A percentile compares a stretch with the other conserved stretches of the same genome.
Conservation (phyloP, 768 basidiomycete genomes). For the Leccinum truebloodii region DNA sequence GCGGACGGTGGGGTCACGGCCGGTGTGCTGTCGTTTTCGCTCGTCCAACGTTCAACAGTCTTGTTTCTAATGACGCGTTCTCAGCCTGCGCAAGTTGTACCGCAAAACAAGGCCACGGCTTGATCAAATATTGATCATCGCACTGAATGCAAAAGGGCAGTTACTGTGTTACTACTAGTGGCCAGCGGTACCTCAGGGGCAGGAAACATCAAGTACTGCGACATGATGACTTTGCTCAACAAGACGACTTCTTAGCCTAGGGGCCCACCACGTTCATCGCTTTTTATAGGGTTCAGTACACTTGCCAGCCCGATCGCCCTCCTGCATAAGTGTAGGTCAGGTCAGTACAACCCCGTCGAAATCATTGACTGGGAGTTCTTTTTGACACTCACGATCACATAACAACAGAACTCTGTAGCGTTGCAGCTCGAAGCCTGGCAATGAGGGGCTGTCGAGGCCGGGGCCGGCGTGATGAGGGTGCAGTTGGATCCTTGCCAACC, state of each 20-base stretch:
- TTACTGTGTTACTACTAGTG: no score
- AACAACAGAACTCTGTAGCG: conserved; percentile 10
- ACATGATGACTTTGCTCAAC: neutral
- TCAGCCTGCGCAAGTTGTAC: no score
- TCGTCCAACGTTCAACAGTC: no score
- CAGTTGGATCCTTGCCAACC: conserved; percentile 3
- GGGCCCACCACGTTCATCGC: neutral
- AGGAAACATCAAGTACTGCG: no score
- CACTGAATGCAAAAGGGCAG: no score
- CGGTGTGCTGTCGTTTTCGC: no score
- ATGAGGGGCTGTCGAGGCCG: neutral
- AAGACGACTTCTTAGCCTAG: no score
- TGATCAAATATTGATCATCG: no score
- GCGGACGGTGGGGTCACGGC: no score
- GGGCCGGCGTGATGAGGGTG: neutral
- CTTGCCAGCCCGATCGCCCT: neutral
- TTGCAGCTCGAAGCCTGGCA: neutral
- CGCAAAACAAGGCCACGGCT: no score
- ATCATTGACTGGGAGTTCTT: neutral
- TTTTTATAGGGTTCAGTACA: neutral
- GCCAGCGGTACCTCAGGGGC: no score
- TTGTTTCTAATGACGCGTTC: no score
- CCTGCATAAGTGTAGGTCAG: neutral
- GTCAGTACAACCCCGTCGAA: neutral
- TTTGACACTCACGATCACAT: conserved; percentile 1